phyloP scores from a whole-genome alignment of 2,329 filamentous ascomycete genomes.

The Scopulariopsis brevicaulis region DNA sequence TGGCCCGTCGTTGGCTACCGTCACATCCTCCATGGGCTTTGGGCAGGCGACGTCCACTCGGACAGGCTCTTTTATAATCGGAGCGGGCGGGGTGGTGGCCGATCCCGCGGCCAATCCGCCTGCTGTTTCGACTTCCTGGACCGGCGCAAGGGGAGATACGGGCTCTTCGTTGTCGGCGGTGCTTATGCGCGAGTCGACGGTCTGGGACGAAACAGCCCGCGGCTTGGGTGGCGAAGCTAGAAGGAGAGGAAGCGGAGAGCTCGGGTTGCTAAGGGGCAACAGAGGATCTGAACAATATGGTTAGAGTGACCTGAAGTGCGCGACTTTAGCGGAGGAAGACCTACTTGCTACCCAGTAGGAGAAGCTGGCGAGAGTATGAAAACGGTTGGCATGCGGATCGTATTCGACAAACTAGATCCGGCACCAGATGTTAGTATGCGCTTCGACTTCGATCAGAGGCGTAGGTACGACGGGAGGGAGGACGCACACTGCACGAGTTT shows the following conservation, averaged over 20 bases:
- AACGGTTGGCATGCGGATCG: constrained; percentile 78
- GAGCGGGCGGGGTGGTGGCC: neutral
- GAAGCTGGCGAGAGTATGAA: constrained; percentile 84
- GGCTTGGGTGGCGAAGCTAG: constrained; percentile 64
- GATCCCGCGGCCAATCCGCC: neutral
- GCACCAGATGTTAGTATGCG: neutral
- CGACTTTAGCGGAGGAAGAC: neutral
- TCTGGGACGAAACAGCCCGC: constrained; percentile 77
- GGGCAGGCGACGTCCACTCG: constrained; percentile 85
- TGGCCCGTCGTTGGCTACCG: constrained; percentile 80
- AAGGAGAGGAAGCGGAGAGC: constrained; percentile 60
- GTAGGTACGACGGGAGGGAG: neutral
- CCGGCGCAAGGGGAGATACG: constrained; percentile 30
- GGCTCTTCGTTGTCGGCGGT: constrained; percentile 56
- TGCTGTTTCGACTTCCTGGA: constrained; percentile 7
- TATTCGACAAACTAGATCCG: constrained; percentile 77
- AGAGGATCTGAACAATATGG: constrained; percentile 26
- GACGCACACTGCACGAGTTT: constrained; percentile 76
- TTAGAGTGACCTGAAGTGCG: constrained; percentile 1
- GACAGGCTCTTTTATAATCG: constrained; percentile 35
- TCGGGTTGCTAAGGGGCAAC: constrained; percentile 41
- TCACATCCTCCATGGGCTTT: constrained; percentile 75
- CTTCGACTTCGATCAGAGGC: neutral
- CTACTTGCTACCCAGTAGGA: constrained; percentile 51
- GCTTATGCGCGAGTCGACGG: constrained; percentile 72